A percentile compares a stretch with the other conserved stretches of the same genome.
phyloP scores from a whole-genome alignment of 768 basidiomycete species.

The Chalciporus chontae region DNA sequence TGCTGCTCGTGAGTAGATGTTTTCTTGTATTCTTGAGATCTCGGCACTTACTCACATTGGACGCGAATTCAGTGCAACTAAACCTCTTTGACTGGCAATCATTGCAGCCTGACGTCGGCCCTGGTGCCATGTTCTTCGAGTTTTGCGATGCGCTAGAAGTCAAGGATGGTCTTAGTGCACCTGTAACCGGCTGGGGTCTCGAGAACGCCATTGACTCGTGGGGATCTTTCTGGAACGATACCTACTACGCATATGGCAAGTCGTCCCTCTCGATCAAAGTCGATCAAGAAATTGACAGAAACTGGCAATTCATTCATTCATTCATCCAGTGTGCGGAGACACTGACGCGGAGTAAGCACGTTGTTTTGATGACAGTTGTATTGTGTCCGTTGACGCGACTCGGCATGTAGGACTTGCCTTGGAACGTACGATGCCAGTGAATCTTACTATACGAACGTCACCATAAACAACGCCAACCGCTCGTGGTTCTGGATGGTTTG shows the following conservation, averaged over 20 bases:
- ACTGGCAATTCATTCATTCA: background rate
- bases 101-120: slow-evolving; percentile 49
- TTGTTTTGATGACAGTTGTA: slow-evolving; percentile 17
- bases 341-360: slow-evolving; percentile 40
- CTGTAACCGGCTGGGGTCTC: slow-evolving; percentile 55
- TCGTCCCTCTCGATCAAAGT: slow-evolving; percentile 2
- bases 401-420: slow-evolving; percentile 32
- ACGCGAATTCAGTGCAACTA: slow-evolving; percentile 41
- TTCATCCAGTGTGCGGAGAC: slow-evolving; percentile 48
- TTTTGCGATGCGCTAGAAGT: slow-evolving; percentile 41
- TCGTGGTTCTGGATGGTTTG: slow-evolving; percentile 78
- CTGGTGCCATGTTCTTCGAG: slow-evolving; percentile 33
- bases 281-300: background rate
- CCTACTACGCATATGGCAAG: slow-evolving; percentile 47
- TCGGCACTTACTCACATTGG: slow-evolving; percentile 24
- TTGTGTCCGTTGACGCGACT: slow-evolving; percentile 28
- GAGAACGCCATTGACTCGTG: slow-evolving; percentile 58
- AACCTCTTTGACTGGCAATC: slow-evolving; percentile 65
- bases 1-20: slow-evolving; percentile 40
- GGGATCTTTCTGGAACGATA: slow-evolving; percentile 53
- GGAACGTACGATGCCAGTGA: slow-evolving; percentile 39
- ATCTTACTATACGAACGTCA: slow-evolving; percentile 50
- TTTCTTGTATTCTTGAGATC: background rate
- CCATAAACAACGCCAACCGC: slow-evolving; percentile 51
- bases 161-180: slow-evolving; percentile 41